Percentiles rank a stretch among this genome's conserved stretches.
Conservation (phyloP, 768 basidiomycete genomes). For the Termitomyces sp. region DNA sequence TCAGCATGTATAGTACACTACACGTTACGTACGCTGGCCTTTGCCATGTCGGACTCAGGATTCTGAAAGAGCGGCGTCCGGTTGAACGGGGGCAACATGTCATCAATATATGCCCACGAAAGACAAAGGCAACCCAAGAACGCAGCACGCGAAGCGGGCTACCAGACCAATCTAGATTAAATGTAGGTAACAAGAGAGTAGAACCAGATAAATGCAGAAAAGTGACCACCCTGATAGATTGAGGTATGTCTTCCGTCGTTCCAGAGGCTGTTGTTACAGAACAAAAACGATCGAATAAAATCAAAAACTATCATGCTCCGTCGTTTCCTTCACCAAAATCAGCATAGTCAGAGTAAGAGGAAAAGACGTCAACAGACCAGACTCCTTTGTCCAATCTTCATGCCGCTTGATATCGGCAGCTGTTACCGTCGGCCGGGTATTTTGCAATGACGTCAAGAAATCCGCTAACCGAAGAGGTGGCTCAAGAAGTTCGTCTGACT, state of each 20-base stretch:
- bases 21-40: neutral
- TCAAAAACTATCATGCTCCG: constrained; percentile 8
- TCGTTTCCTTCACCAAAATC: constrained; percentile 8
- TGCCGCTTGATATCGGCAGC: constrained; percentile 81
- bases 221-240: neutral
- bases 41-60: neutral
- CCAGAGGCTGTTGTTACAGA: neutral
- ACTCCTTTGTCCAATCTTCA: constrained; percentile 80
- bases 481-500: constrained; percentile 85
- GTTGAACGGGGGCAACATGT: neutral
- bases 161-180: constrained; percentile 2
- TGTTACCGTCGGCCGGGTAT: constrained; percentile 83
- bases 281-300: neutral
- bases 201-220: neutral
- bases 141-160: neutral
- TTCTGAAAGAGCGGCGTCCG: neutral
- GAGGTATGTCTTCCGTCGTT: neutral
- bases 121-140: neutral
- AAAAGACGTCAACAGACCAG: constrained; percentile 42
- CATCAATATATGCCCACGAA: neutral
- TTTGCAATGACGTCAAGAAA: constrained; percentile 76
- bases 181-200: neutral
- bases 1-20: neutral
- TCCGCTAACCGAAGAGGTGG: constrained; percentile 74
- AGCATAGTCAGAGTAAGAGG: neutral